Evolutionary conservation across 129 eudicot genomes (phyloP).

Genomic region (Scalesia atractyloides): DNA sequence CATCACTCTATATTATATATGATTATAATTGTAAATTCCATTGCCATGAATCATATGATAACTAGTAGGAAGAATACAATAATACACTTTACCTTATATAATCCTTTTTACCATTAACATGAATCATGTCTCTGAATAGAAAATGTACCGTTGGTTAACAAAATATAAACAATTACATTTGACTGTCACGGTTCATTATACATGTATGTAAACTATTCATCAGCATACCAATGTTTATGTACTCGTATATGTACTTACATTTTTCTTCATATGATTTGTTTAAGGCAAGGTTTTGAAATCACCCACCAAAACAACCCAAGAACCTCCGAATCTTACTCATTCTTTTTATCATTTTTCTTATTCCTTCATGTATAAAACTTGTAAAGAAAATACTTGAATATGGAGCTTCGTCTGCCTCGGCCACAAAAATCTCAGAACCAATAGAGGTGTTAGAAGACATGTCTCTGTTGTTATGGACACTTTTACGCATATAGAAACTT

Average conservation of each 20-base stretch:
- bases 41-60: no score
- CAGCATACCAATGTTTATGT: neutral
- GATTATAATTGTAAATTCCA: no score
- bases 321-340: constrained; percentile 51
- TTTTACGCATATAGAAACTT: constrained; percentile 77
- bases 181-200: neutral
- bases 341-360: constrained; percentile 43
- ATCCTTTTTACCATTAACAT: no score
- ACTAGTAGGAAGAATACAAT: no score
- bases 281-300: constrained; percentile 6
- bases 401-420: constrained; percentile 4
- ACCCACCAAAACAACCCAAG: constrained; percentile 55
- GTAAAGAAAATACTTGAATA: constrained; percentile 25
- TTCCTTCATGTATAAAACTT: constrained; percentile 24
- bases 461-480: constrained; percentile 12
- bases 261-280: constrained; percentile 8
- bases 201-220: neutral
- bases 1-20: no score
- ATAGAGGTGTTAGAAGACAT: constrained; percentile 7
- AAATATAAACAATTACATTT: no score
- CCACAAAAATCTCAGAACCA: constrained; percentile 21
- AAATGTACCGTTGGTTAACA: no score
- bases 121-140: no score
- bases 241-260: neutral
- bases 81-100: no score